phyloP scores from a whole-genome alignment of 768 basidiomycete genomes.

The Pulveroboletus sp. region DNA sequence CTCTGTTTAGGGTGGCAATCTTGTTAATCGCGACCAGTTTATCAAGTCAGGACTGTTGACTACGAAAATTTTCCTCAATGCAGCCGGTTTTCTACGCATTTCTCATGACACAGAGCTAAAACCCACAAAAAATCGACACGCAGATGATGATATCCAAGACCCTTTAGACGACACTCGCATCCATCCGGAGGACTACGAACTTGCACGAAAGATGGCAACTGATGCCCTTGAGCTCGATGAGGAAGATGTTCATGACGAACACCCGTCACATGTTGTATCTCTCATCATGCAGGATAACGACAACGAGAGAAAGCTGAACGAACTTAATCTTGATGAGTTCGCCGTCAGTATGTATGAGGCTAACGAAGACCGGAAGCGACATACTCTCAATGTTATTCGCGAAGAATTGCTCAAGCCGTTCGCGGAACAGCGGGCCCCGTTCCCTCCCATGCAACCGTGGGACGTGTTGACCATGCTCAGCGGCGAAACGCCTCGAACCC shows the following conservation, averaged over 20 bases:
- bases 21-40: conserved; percentile 85
- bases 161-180: conserved; percentile 94
- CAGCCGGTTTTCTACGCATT: conserved; percentile 87
- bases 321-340: conserved; percentile 94
- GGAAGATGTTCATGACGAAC: conserved; percentile 89
- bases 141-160: conserved; percentile 70
- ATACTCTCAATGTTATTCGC: conserved; percentile 84
- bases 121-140: conserved; percentile 52
- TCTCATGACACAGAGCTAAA: conserved; percentile 64
- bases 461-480: conserved; percentile 94
- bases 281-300: conserved; percentile 81
- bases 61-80: conserved; percentile 87
- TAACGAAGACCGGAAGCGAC: conserved; percentile 80
- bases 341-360: conserved; percentile 86
- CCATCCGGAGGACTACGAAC: conserved; percentile 95
- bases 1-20: conserved; percentile 66
- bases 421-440: conserved; percentile 64
- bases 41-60: conserved; percentile 75
- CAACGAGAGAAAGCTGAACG: conserved; percentile 74
- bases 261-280: conserved; percentile 85
- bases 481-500: conserved; percentile 78
- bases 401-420: conserved; percentile 80
- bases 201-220: conserved; percentile 97
- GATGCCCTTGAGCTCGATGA: conserved; percentile 97
- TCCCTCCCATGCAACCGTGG: conserved; percentile 62